Base-by-base conservation (phyloP, 352 stramenopile species). In the Phytopythium vexans region DNA sequence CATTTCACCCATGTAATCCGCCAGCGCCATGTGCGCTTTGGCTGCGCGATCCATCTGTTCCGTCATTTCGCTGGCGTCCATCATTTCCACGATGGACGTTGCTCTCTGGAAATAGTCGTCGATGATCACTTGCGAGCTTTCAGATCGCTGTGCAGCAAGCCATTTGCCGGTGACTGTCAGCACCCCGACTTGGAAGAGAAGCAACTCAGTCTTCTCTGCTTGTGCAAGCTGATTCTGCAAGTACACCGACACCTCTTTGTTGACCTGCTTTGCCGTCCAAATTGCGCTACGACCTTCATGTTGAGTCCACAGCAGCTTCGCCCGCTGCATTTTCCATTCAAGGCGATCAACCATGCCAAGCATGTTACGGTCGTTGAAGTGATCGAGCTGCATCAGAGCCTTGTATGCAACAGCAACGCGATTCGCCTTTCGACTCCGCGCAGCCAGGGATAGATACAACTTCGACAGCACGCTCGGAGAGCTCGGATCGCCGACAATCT, bases 91-190 rank as follows among this genome's bases (percentile, higher is more conserved):
- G 27, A 91, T 76, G 1, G 76, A 52, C 0, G 82, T 86, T 41
- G 93, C 92, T 54, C 87, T 88, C 44, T 91, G 66, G 31, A 98
- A 87, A 60, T 95, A 98, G 0, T 89, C 78, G n/a, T 96, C 82
- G 2, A 98, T 70, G 69, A 98, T 96, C n/a, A 84, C 69, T 68
- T 89, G 79, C 7, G 86, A 95, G 62, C 82, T 88, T 56, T 98
- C 92, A 1, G 94, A 92, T 49, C 94, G 92, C 60, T 98, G 89
- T 52, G 89, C 88, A 15, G 88, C 86, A 62, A 98, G 89, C 95
- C 94, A 98, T 43, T 90, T 88, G 12, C 94, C 93, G 41, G 89
- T 96, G 7, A 82, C 72, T 3, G 82, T 91, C 27, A 95, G 54
- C 5, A 76, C 75, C 31, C 77, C 63, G 3, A 90, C 74, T 16